Evolutionary conservation across 2,329 filamentous ascomycete genomes (phyloP), one percentile per base, ranked within the genome.

Genomic region (Xylariaceae sp.): DNA sequence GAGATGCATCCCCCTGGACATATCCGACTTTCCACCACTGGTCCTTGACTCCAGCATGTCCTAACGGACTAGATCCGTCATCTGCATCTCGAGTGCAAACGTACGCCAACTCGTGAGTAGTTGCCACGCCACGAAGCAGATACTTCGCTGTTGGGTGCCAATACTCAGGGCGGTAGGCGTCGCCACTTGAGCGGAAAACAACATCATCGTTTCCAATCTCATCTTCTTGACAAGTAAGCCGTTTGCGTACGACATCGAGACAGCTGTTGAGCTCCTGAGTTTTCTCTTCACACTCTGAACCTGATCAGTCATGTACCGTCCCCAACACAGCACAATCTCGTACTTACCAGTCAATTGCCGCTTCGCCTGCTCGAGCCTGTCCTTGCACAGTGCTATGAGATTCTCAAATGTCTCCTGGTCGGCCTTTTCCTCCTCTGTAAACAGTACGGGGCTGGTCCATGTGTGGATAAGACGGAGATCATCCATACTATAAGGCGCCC

Each of bases 1-100:
- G 77, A 52, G 74, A 71, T 4, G 72, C 65, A 9, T 75, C 75
- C 13, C 71, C 66, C 10, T 73, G 67, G 18, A 70, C 68, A 62
- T 78, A 81, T 42, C 76, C 73, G 51, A 84, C 71, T 63, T 77
- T 77, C 82, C 82, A 85, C 82, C 82, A 85, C 66, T 83, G 81
- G 55, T 83, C 80, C 13, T 62, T 63, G 3, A 68, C 60, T 18
- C 66, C 63, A 2, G 72, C 55, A 3, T 63, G 60, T 37, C 73
- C 75, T 1, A 71, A 74, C n/a, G 78, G 52, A 13, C 80, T 76
- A 53, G 78, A 76, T 37, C 78, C 66, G 54, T 78, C 73, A 3
- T 70, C 68, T 56, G 76, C 75, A 13, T 73, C 66, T 44, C 77
- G 73, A 59, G 74, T 75, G 64, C 81, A 82, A 39, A 84, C 72